phyloP scores from a whole-genome alignment of 148 eudicot species.

The Vaccinium darrowii region DNA sequence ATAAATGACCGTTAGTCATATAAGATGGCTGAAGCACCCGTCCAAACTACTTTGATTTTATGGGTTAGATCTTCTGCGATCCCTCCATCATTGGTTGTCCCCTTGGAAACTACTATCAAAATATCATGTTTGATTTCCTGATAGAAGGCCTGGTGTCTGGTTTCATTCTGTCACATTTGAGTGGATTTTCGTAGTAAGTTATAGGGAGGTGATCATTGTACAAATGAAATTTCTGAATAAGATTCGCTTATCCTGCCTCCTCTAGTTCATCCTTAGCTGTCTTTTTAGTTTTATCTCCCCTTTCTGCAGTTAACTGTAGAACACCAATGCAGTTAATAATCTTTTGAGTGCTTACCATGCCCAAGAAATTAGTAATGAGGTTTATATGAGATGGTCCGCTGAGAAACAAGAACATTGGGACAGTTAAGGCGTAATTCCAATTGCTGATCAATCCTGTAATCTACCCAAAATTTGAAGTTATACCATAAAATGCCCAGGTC shows the following conservation, averaged over 20 bases:
- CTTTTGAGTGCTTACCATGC: neutral
- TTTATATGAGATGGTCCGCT: neutral
- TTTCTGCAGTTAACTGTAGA: neutral
- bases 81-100: neutral
- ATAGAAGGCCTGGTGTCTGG: neutral
- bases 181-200: neutral
- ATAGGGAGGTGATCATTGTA: neutral
- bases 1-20: neutral
- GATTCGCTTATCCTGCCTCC: neutral
- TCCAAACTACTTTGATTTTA: neutral
- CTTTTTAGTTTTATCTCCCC: neutral
- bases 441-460: neutral
- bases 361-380: neutral
- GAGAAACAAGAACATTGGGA: neutral
- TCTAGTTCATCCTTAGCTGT: neutral
- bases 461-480: neutral
- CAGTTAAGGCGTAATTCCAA: neutral
- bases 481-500: neutral
- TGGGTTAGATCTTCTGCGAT: neutral
- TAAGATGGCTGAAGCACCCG: neutral
- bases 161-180: neutral
- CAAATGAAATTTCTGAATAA: neutral
- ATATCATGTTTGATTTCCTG: neutral
- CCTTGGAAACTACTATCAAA: neutral
- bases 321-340: neutral